Percentiles rank a stretch among this genome's conserved stretches.
Evolutionary conservation across 306 rosid species (phyloP).

Genomic region (Quercus bicolor): DNA sequence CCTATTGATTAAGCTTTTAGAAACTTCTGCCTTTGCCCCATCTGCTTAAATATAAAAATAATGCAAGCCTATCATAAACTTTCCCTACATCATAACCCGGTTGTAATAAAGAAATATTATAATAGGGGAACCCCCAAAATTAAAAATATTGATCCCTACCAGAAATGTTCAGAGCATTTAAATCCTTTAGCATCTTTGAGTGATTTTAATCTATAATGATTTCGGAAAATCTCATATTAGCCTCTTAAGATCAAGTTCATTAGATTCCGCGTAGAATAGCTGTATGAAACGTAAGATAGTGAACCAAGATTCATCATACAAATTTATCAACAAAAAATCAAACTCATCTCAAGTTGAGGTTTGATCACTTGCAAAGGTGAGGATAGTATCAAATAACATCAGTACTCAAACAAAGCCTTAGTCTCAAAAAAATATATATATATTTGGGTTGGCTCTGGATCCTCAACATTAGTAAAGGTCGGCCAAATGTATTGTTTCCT

Average conservation of each 20-base stretch:
- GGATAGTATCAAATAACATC: too few species aligned
- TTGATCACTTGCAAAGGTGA: too few species aligned
- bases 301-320: not conserved
- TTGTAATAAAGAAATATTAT: too few species aligned
- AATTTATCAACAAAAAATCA: too few species aligned
- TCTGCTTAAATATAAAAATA: conserved; percentile 21
- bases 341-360: too few species aligned
- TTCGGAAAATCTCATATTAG: not conserved
- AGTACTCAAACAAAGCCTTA: too few species aligned
- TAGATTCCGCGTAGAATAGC: not conserved
- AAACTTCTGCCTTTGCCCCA: conserved; percentile 44
- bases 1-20: conserved; percentile 53
- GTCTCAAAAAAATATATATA: too few species aligned
- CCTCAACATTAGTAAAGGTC: too few species aligned
- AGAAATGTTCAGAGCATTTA: not conserved
- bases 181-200: not conserved
- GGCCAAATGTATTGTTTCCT: too few species aligned
- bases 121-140: not conserved
- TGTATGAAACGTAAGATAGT: not conserved
- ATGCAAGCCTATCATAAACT: not conserved
- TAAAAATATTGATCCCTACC: not conserved
- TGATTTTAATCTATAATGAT: not conserved
- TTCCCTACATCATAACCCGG: too few species aligned
- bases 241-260: not conserved
- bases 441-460: too few species aligned